Percentiles rank a stretch among this genome's conserved stretches.
phyloP scores from a whole-genome alignment of 148 eudicot genomes.

The Rhododendron ferrugineum region DNA sequence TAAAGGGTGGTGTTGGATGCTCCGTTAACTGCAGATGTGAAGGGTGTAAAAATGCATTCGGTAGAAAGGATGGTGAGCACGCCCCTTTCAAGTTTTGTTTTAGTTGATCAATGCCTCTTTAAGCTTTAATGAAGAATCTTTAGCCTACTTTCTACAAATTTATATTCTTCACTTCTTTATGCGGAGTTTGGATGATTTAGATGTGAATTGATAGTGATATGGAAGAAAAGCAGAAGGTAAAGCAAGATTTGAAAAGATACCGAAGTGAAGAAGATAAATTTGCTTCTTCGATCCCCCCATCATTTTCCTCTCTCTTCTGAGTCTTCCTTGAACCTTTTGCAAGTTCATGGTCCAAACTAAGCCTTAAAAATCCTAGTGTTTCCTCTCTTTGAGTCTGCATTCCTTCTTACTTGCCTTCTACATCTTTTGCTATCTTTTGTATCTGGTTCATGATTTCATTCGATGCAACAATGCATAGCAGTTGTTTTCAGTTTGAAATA shows the following conservation, averaged over 20 bases:
- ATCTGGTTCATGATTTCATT: not conserved
- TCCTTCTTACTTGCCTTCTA: not conserved
- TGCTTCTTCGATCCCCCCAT: not conserved
- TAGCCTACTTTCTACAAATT: not conserved
- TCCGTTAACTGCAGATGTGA: conserved; percentile 90
- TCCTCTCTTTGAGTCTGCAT: not conserved
- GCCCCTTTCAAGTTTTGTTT: not conserved
- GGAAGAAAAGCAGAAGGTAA: not conserved
- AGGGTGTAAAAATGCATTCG: conserved; percentile 89
- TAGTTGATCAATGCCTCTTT: not conserved
- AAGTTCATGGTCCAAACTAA: not conserved
- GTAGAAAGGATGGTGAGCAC: conserved; percentile 75
- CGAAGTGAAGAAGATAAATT: not conserved
- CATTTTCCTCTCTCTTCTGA: not conserved
- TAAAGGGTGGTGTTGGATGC: conserved; percentile 97
- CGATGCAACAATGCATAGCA: not conserved
- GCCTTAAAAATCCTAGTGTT: not conserved
- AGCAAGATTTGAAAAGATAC: not conserved
- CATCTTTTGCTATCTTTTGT: not conserved
- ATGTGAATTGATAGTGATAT: not conserved
- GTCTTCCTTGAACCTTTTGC: not conserved
- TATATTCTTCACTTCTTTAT: not conserved
- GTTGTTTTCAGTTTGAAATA: not conserved
- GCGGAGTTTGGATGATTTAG: not conserved
- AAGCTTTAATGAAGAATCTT: not conserved